Base-by-base conservation (phyloP, 2,329 filamentous ascomycete species). In the Fusarium fujikuroi region DNA sequence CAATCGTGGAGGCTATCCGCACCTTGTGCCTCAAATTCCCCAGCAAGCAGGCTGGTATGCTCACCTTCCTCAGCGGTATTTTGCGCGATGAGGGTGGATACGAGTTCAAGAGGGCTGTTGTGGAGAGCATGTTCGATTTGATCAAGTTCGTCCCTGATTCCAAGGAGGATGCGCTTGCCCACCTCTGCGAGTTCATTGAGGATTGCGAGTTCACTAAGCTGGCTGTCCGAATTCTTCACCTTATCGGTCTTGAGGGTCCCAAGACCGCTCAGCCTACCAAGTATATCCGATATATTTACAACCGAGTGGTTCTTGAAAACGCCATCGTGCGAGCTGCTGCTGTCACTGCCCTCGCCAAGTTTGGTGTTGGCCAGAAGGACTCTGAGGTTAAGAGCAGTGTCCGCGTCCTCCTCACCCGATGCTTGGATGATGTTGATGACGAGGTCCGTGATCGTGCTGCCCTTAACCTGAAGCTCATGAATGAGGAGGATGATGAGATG, bases 231-330 rank as follows among this genome's bases (percentile, higher is more conserved):
- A 97, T 99, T 77, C 86, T 99, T 62, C 95, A 99, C 83, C 89
- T 99, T 25, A 92, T 99, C 47, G 96, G 96, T 78, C 88, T 95
- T 34, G 96, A 99, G 85, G 96, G 96, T 1, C 96, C 96, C 72
- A 97, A 96, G 85, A 98, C 95, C 7, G 92, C 93, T 21, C 94
- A 98, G 78, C 96, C 96, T 1, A 98, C 96, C 63, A 98, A 99
- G 87, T 99, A 98, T 82, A 97, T 99, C 77, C 93, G 96, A 65
- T 99, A 98, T 84, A 99, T 99, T 80, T 99, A 99, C 87, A 99
- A 99, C 86, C 91, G 96, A 67, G 95, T 99, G 28, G 96, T 99
- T 21, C 86, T 99, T 59, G 96, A 99, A 84, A 99, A 99, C 80
- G 95, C 96, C 44, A 95, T 98, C 72, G 95, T 99, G 25, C 90